Evolutionary conservation across 768 basidiomycete genomes (phyloP), one percentile per base, ranked within the genome.

Genomic region (Tulasnella sp.): DNA sequence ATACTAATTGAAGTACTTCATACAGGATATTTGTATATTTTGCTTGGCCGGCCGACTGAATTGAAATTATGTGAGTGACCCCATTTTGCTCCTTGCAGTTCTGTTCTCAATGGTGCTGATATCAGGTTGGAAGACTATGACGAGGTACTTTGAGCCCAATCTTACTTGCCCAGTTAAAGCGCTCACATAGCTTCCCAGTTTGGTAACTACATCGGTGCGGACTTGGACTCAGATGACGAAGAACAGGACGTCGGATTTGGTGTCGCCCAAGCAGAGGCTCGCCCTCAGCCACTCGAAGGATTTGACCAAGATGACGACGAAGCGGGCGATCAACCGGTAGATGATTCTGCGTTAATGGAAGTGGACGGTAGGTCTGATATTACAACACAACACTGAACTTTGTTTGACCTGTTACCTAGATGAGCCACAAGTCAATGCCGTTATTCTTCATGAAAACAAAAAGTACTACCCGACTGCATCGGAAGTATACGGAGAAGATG

Each of bases 201-300:
- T 62, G 92, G 91, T 58, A 96, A 95, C 73, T 95, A 96, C 67
- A 92, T 96, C 63, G 92, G 91, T 55, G 89, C 79, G 22, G 92
- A 93, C 70, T 70, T 93, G 42, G 89, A 86, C 60, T 93, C 90
- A 29, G 91, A 93, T 61, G 62, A 64, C n/a, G 65, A 61, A 5
- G 43, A 56, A 7, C 59, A 57, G 37, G 83, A 85, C 45, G 77
- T 76, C 63, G 57, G 12, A 3, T 28, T 28, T 9, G n/a, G n/a
- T n/a, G n/a, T 81, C 76, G 29, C 29, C 9, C 37, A 41, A 19
- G 35, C 37, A 28, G 31, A 28, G 6, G 13, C 13, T 32, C 52
- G 51, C 16, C 58, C 13, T 43, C 77, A 76, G 49, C 77, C 83
- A 25, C 69, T 93, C 48, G 88, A 91, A 66, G 91, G 89, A 2